Evolutionary conservation across 306 rosid species (phyloP), one percentile per base, ranked within the genome.

Genomic region (Senna tora): DNA sequence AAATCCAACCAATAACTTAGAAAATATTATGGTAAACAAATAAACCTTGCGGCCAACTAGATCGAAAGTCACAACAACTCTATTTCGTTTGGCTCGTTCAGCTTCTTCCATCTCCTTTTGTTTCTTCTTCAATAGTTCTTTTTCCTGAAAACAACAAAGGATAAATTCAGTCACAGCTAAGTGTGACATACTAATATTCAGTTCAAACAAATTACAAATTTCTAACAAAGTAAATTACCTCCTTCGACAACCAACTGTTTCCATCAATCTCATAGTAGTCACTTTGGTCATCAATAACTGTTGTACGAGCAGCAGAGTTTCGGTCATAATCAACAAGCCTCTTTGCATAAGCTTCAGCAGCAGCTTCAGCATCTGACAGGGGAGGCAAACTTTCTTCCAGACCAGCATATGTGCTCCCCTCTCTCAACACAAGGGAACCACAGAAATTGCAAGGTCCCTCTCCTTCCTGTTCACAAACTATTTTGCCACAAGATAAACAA

Each of bases 401-500:
- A 80, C 99, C 96, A 79, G 97, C 96, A 82, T 94, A 94, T 0
- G 88, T 74, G 82, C 93, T 91, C 10, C 95, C 96, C 76, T 94
- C 97, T 80, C 58, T 75, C 73, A 94, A 91, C 79, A 94, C 96
- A 76, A 94, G 97, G 14, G 93, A 85, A 63, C 95, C 96, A 52
- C 99, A 94, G 56, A 89, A 94, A 17, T 73, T 46, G 84, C 99
- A 94, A 71, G 99, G 99, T 11, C 99, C 99, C 79, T 94, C 99
- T 53, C 99, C 99, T 87, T 91, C 99, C 80, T 91, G 96, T 69
- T 94, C 99, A 81, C 99, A 91, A 21, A 94, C 93, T 79, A 94
- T 94, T 77, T 91, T 91, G 43, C 97, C 97, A 69, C 99, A 94
- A 17, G 99, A 94, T 62, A 94, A 84, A 75, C 96, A 91, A 77